A percentile compares a stretch with the other conserved stretches of the same genome.
These are phyloP conservation scores for Sodiomyces alkalinus DNA, from an alignment of 2,329 filamentous ascomycete species.

Conservation along the genomic window DNA sequence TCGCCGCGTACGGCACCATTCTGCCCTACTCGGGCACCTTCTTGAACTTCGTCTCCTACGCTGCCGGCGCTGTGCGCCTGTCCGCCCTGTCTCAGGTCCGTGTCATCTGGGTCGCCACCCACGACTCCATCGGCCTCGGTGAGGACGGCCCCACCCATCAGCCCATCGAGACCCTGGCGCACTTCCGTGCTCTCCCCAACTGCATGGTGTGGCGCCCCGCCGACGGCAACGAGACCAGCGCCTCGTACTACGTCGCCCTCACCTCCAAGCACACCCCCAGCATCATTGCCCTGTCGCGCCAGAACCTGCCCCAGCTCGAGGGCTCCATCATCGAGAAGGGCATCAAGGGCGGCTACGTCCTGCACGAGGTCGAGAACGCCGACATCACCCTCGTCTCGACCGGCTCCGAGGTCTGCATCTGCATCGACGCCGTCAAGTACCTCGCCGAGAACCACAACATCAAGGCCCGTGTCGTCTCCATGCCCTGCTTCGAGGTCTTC, in stretches of 20 bases:
- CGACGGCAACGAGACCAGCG: constrained; percentile 95
- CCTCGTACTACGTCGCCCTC: constrained; percentile 90
- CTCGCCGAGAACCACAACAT: constrained; percentile 80
- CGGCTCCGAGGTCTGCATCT: constrained; percentile 90
- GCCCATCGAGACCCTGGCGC: constrained; percentile 93
- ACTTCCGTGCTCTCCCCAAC: constrained; percentile 98
- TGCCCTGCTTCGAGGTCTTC: constrained; percentile 96
- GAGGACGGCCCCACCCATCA: constrained; percentile 98
- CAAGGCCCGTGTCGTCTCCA: constrained; percentile 80
- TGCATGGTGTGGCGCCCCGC: constrained; percentile 99
- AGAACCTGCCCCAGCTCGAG: constrained; percentile 97
- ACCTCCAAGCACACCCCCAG: constrained; percentile 81
- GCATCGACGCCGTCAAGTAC: constrained; percentile 81
- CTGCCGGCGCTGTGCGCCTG: constrained; percentile 85
- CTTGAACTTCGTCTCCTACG: constrained; percentile 98
- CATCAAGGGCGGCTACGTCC: constrained; percentile 90
- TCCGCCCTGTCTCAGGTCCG: constrained; percentile 84
- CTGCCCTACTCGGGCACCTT: constrained; percentile 93
- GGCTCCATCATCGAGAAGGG: constrained; percentile 79
- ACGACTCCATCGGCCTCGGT: constrained; percentile 98
- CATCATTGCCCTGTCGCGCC: constrained; percentile 87
- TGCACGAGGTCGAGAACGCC: constrained; percentile 70
- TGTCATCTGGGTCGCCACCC: constrained; percentile 88
- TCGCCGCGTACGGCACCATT: constrained; percentile 87
- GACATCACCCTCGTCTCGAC: constrained; percentile 84